Conservation (phyloP, 306 rosid species). For the Sicyos baderoa region DNA sequence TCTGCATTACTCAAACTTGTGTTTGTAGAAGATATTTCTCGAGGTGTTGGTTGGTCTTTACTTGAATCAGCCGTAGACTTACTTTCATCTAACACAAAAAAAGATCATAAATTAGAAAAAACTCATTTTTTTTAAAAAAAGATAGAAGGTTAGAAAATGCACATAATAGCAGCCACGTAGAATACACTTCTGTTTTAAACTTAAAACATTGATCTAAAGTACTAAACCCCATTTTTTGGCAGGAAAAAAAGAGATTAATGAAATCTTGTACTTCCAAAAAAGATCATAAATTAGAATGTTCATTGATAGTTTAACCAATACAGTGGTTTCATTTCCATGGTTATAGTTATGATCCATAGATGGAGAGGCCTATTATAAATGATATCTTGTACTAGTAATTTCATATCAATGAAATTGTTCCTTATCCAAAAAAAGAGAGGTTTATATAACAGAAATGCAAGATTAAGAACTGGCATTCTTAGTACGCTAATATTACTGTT, state of each 20-base stretch:
- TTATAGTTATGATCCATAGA: no score
- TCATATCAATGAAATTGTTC: no score
- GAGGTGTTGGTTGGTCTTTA: constrained; percentile 66
- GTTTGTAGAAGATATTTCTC: constrained; percentile 60
- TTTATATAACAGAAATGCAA: neutral
- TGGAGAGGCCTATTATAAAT: no score
- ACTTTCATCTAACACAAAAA: constrained; percentile 46
- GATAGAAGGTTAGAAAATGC: constrained; percentile 10
- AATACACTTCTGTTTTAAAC: neutral
- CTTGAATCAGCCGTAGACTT: constrained; percentile 67
- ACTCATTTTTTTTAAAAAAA: neutral
- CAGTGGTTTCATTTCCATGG: no score
- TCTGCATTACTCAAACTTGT: constrained; percentile 85
- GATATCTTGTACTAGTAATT: no score
- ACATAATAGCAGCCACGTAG: neutral
- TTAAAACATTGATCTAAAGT: neutral
- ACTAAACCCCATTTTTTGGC: no score
- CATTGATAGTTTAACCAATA: no score
- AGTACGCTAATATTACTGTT: neutral
- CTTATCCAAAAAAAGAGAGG: no score
- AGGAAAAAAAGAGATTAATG: no score
- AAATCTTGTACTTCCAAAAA: no score
- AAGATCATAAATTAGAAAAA: constrained; percentile 15
- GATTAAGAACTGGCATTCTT: neutral
- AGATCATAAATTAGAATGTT: no score